Evolutionary conservation across 371 early-diverging fungal genomes (phyloP).

Genomic region (Haplosporangium sp.): DNA sequence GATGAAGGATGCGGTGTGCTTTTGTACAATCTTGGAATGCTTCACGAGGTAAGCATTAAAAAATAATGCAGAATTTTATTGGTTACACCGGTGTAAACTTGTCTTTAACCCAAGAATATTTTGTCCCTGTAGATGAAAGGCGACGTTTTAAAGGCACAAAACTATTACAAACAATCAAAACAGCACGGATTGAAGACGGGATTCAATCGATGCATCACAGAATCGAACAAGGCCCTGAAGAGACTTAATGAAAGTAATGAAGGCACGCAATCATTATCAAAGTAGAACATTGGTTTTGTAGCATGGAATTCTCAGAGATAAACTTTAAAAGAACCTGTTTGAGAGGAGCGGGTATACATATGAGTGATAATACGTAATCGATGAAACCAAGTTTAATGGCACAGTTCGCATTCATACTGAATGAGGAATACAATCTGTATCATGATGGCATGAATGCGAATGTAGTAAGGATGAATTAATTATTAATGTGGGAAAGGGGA

Average conservation of each 20-base stretch:
- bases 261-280: slow-evolving; percentile 2
- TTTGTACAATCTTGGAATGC: slow-evolving; percentile 71
- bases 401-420: background rate
- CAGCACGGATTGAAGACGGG: slow-evolving; percentile 52
- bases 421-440: background rate
- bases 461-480: background rate
- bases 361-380: no score
- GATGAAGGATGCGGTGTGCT: slow-evolving; percentile 71
- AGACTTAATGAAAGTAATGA: slow-evolving; percentile 45
- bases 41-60: slow-evolving; percentile 64
- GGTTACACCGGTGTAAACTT: background rate
- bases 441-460: background rate
- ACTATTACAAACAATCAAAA: slow-evolving; percentile 54
- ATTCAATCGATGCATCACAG: slow-evolving; percentile 48
- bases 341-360: no score
- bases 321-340: background rate
- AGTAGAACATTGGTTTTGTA: no score
- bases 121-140: slow-evolving; percentile 43
- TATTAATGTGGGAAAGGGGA: no score
- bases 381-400: background rate
- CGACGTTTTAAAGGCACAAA: slow-evolving; percentile 39
- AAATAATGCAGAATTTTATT: background rate
- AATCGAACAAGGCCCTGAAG: slow-evolving; percentile 56
- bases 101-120: background rate
- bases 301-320: background rate